Percentiles rank a stretch among this genome's conserved stretches.
phyloP scores from a whole-genome alignment of 345 rosid species.

The Durio zibethinus region DNA sequence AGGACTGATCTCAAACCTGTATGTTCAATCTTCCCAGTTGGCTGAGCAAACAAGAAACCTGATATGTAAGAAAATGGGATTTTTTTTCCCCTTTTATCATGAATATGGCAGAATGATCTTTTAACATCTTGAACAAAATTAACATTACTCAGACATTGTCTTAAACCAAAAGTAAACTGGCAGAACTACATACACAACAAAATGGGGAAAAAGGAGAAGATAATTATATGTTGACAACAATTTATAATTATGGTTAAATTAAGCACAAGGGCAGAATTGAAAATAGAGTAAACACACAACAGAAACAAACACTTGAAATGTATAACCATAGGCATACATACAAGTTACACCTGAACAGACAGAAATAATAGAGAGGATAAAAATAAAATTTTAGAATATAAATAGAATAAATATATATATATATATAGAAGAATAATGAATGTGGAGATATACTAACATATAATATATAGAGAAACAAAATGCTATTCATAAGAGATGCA shows the following conservation, averaged over 20 bases:
- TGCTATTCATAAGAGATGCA: slow-evolving; percentile 6
- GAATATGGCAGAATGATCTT: too few relatives aligned
- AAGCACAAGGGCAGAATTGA: background rate
- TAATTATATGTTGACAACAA: background rate
- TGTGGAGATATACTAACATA: background rate
- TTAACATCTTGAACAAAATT: too few relatives aligned
- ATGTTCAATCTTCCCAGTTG: background rate
- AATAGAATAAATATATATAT: background rate
- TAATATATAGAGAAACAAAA: slow-evolving; percentile 12
- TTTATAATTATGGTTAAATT: background rate
- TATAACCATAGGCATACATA: slow-evolving; percentile 5
- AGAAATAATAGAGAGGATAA: slow-evolving; percentile 23
- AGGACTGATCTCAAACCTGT: background rate
- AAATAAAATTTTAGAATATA: background rate
- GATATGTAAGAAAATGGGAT: too few relatives aligned
- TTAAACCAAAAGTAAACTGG: background rate
- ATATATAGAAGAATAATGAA: background rate
- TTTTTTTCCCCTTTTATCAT: too few relatives aligned
- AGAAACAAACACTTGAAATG: slow-evolving; percentile 17
- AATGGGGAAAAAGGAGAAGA: too few relatives aligned
- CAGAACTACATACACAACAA: too few relatives aligned
- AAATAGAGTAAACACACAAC: background rate
- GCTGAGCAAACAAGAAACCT: too few relatives aligned
- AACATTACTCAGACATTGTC: background rate
- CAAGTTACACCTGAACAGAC: slow-evolving; percentile 28